Evolutionary conservation across 768 basidiomycete species (phyloP).

Genomic region (Xanthoconium stramineum): DNA sequence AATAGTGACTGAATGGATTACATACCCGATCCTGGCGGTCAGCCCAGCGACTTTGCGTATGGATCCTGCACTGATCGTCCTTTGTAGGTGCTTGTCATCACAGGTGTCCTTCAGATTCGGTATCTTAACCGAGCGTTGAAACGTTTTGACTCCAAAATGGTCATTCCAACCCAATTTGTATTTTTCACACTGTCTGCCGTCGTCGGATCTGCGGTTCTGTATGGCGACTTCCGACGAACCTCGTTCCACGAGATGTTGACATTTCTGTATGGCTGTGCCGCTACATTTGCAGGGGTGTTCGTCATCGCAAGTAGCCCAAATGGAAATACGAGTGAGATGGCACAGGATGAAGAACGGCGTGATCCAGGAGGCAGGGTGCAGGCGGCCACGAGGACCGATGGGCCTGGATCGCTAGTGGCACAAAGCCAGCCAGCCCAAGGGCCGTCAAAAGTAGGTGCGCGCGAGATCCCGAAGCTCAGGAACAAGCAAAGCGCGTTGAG

Average conservation of each 20-base stretch:
- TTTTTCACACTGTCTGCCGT: conserved; percentile 93
- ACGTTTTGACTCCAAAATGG: conserved; percentile 92
- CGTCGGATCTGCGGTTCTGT: conserved; percentile 88
- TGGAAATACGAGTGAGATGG: conserved; percentile 26
- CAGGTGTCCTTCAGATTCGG: conserved; percentile 80
- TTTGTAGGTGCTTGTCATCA: conserved; percentile 59
- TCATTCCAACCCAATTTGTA: conserved; percentile 94
- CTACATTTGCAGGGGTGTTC: conserved; percentile 90
- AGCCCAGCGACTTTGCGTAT: conserved; percentile 19
- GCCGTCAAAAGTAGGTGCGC: conserved; percentile 41
- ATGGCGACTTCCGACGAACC: conserved; percentile 86
- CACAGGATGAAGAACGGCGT: conserved; percentile 29
- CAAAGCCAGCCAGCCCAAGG: conserved; percentile 43
- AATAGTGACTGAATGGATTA: conserved; percentile 77
- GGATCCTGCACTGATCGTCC: conserved; percentile 6
- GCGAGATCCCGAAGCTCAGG: conserved; percentile 45
- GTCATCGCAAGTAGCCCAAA: conserved; percentile 71
- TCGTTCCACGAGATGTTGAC: conserved; percentile 79
- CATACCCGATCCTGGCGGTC: conserved; percentile 75
- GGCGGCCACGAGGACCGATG: conserved; percentile 27
- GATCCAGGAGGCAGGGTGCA: conserved; percentile 30
- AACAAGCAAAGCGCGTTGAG: conserved; percentile 55
- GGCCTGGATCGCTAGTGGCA: conserved; percentile 19
- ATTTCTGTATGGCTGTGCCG: conserved; percentile 81
- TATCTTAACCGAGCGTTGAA: conserved; percentile 87